phyloP scores from a whole-genome alignment of 306 rosid species.

The Delonix regia region DNA sequence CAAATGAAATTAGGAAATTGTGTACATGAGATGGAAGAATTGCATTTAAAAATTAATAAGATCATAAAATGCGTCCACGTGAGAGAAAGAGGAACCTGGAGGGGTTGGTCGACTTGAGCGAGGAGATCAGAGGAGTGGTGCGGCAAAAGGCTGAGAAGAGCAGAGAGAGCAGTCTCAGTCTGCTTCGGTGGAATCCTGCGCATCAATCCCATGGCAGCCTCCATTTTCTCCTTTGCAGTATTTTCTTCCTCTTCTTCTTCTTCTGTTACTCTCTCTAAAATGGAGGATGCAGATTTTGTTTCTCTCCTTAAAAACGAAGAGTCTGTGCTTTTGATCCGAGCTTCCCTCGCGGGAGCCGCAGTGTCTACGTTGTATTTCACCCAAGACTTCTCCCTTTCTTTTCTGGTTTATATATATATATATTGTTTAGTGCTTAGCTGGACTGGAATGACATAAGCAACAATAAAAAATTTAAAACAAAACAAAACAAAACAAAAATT shows the following conservation, averaged over 20 bases:
- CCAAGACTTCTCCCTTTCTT: too few relatives aligned
- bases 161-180: slow-evolving; percentile 85
- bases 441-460: too few relatives aligned
- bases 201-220: slow-evolving; percentile 97
- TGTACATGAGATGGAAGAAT: background rate
- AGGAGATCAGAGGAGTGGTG: slow-evolving; percentile 93
- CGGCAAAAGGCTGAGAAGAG: slow-evolving; percentile 89
- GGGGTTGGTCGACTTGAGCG: slow-evolving; percentile 95
- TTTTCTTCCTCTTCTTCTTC: background rate
- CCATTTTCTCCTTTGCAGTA: slow-evolving; percentile 47
- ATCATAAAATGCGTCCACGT: background rate
- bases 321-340: background rate
- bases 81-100: slow-evolving; percentile 58
- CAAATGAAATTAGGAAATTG: background rate
- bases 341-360: too few relatives aligned
- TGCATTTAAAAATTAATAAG: background rate
- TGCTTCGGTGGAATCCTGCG: slow-evolving; percentile 87
- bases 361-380: too few relatives aligned
- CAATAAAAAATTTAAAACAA: too few relatives aligned
- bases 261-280: background rate
- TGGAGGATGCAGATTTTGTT: too few relatives aligned
- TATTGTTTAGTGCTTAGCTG: too few relatives aligned
- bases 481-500: too few relatives aligned
- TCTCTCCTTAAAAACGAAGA: background rate
- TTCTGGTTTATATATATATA: too few relatives aligned